A percentile compares a stretch with the other conserved stretches of the same genome.
Conservation (phyloP, 176 grass and related monocot species). For the Juncus effusus region DNA sequence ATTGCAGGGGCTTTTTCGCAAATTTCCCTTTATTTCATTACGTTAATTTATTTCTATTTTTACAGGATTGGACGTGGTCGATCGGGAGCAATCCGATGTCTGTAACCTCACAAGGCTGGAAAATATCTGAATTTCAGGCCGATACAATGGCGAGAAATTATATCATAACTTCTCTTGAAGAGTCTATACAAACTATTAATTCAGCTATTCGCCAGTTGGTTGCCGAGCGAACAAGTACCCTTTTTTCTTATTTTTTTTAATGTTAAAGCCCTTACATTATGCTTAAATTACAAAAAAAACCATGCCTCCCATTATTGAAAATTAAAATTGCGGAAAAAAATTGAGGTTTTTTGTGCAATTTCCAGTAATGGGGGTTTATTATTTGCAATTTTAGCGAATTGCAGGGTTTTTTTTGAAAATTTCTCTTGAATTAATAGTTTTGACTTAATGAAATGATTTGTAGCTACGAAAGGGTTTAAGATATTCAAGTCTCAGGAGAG, state of each 20-base stretch:
- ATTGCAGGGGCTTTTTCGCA: neutral
- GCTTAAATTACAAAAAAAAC: no score
- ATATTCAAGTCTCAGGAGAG: slow-evolving; percentile 74
- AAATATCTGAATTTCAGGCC: slow-evolving; percentile 65
- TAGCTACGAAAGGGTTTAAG: slow-evolving; percentile 66
- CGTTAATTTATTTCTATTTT: neutral
- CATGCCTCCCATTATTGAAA: no score
- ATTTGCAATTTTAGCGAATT: neutral
- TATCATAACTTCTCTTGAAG: slow-evolving; percentile 80
- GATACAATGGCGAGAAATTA: slow-evolving; percentile 82
- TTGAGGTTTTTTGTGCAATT: no score
- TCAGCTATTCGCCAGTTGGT: slow-evolving; percentile 62
- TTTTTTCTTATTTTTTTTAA: slow-evolving; percentile 11
- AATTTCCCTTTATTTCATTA: no score
- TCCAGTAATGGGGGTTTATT: neutral
- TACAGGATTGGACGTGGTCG: slow-evolving; percentile 93
- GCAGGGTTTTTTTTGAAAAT: neutral
- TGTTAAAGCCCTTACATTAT: neutral
- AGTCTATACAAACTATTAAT: slow-evolving; percentile 79
- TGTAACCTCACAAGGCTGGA: slow-evolving; percentile 71
- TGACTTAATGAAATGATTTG: slow-evolving; percentile 35
- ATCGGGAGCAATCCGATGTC: slow-evolving; percentile 88
- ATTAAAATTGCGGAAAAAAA: no score
- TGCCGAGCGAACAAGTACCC: slow-evolving; percentile 68
- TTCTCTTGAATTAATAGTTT: slow-evolving; percentile 2